phyloP scores from a whole-genome alignment of 2,329 filamentous ascomycete species.

The Emmonsia crescens region DNA sequence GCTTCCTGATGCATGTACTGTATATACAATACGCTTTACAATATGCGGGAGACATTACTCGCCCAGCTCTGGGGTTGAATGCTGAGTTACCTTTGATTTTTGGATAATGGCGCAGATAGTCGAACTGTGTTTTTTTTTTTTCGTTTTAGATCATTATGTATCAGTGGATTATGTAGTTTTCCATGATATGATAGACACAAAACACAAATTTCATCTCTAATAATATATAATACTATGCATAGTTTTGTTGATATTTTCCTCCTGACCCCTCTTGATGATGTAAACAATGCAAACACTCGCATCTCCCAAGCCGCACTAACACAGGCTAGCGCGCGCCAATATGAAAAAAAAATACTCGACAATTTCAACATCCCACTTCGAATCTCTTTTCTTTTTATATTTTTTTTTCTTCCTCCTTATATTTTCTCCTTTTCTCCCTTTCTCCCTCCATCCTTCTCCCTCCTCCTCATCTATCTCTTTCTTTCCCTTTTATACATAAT shows the following conservation, averaged over 20 bases:
- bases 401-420: conserved; percentile 2
- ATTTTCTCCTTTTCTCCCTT: conserved; percentile 2
- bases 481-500: conserved; percentile 12
- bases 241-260: background rate
- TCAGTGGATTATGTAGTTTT: background rate
- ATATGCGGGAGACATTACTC: background rate
- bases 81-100: background rate
- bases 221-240: background rate
- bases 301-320: background rate
- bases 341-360: conserved; percentile 5
- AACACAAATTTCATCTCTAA: background rate
- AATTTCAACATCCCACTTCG: conserved; percentile 5
- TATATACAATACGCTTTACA: background rate
- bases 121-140: background rate
- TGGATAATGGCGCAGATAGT: background rate
- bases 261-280: background rate
- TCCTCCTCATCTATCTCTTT: conserved; percentile 13
- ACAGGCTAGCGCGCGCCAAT: conserved; percentile 1
- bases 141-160: background rate
- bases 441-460: conserved; percentile 7
- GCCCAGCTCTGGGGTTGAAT: background rate
- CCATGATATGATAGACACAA: background rate
- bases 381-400: conserved; percentile 1
- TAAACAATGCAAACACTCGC: conserved; percentile 3
- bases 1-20: background rate